Conservation (phyloP, 2,329 filamentous ascomycete genomes). For the Teratosphaeria viscida region DNA sequence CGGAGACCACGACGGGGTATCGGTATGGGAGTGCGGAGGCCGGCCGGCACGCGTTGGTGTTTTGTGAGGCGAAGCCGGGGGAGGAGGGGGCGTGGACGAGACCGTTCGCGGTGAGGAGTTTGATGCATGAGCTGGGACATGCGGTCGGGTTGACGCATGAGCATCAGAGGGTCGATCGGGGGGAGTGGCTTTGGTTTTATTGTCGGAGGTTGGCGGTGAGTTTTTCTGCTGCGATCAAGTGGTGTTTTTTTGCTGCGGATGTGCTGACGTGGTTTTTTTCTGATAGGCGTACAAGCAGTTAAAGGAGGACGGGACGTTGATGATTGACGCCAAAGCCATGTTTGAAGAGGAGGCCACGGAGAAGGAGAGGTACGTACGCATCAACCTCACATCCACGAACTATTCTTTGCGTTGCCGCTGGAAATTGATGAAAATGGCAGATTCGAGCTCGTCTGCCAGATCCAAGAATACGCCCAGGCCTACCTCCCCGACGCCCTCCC, state of each 20-base stretch:
- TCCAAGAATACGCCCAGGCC: not conserved
- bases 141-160: not conserved
- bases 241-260: no score
- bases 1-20: constrained; percentile 10
- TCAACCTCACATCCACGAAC: not conserved
- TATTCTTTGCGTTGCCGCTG: no score
- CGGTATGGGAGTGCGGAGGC: not conserved
- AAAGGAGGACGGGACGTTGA: not conserved
- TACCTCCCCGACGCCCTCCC: not conserved
- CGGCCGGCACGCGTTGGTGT: not conserved
- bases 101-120: not conserved
- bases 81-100: not conserved
- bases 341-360: not conserved
- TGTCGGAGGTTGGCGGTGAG: not conserved
- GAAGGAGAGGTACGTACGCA: not conserved
- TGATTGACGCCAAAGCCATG: not conserved
- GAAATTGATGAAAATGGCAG: not conserved
- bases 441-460: not conserved
- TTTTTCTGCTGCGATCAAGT: no score
- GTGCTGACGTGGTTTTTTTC: no score
- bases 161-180: not conserved
- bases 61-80: constrained; percentile 1
- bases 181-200: not conserved
- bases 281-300: not conserved
- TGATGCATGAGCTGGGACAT: constrained; percentile 5